phyloP scores from a whole-genome alignment of 768 basidiomycete species.

The Termitomyces sp. region DNA sequence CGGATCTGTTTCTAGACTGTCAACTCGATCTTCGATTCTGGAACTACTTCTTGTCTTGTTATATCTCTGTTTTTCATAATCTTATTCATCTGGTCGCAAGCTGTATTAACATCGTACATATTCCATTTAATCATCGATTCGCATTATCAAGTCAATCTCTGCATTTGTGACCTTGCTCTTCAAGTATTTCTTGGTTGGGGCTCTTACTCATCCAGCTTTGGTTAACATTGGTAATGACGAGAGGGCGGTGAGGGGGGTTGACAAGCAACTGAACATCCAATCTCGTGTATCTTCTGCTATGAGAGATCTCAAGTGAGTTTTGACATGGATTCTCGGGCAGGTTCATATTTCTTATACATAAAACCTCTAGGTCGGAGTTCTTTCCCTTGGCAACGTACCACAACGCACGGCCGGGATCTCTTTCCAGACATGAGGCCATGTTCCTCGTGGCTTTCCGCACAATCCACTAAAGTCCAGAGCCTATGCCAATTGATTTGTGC shows the following conservation, averaged over 20 bases:
- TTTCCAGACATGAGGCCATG: neutral
- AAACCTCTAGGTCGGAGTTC: neutral
- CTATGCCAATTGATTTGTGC: neutral
- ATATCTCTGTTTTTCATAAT: slow-evolving; percentile 13
- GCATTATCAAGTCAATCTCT: neutral
- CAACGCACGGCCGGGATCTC: neutral
- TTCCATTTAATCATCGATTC: slow-evolving; percentile 10
- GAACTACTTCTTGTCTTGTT: slow-evolving; percentile 11
- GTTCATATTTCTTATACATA: neutral
- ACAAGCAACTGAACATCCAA: neutral
- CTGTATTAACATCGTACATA: slow-evolving; percentile 25
- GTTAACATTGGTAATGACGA: too few relatives aligned
- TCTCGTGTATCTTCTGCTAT: slow-evolving; percentile 2
- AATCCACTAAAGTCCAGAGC: neutral
- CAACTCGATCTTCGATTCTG: neutral
- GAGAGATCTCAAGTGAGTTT: slow-evolving; percentile 2
- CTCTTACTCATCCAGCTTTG: too few relatives aligned
- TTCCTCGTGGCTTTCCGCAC: neutral
- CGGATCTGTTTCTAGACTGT: slow-evolving; percentile 74
- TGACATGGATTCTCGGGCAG: neutral
- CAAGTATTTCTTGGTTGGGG: slow-evolving; percentile 22
- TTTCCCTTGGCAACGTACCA: neutral
- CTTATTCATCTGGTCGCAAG: slow-evolving; percentile 21
- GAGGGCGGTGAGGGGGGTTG: neutral
- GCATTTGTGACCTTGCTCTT: neutral